Percentiles rank a stretch among this genome's conserved stretches.
Evolutionary conservation across 495 filamentous ascomycete genomes (phyloP).

Genomic region (Xylaria nigripes): DNA sequence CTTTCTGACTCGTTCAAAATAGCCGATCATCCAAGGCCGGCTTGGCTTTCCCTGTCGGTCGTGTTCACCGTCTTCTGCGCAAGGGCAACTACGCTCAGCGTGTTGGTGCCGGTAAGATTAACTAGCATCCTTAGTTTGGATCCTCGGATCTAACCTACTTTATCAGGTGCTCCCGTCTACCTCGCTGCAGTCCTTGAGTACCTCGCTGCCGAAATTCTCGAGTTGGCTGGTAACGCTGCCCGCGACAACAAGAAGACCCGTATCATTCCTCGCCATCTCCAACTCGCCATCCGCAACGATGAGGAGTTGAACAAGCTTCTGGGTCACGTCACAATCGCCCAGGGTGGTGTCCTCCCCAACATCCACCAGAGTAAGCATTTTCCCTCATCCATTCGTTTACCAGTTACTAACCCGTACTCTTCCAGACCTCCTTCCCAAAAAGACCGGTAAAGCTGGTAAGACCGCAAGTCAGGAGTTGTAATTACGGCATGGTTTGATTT

Average conservation of each 20-base stretch:
- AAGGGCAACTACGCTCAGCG: constrained; percentile 99
- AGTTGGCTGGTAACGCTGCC: constrained; percentile 96
- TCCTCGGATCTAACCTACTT: constrained; percentile 24
- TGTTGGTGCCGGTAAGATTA: constrained; percentile 76
- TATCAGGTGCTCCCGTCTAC: constrained; percentile 82
- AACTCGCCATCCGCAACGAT: constrained; percentile 99
- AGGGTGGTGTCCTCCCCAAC: constrained; percentile 98
- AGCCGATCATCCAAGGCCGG: constrained; percentile 99
- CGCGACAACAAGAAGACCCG: constrained; percentile 99
- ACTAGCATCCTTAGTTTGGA: not conserved
- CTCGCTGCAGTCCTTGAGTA: constrained; percentile 98
- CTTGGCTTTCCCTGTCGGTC: constrained; percentile 98
- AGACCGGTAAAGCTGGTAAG: constrained; percentile 90
- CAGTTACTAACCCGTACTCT: constrained; percentile 34
- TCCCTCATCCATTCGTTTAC: not conserved
- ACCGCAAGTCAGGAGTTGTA: constrained; percentile 85
- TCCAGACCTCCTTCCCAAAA: constrained; percentile 92
- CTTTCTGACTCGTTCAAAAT: constrained; percentile 1
- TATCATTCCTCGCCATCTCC: constrained; percentile 98
- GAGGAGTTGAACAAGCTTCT: constrained; percentile 99
- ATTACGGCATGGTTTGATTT: constrained; percentile 36
- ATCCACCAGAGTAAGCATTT: constrained; percentile 85
- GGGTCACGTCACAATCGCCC: constrained; percentile 97
- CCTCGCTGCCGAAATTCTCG: constrained; percentile 95
- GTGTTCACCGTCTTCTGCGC: constrained; percentile 98